Evolutionary conservation across 2,329 filamentous ascomycete genomes (phyloP).

Genomic region (Aureobasidium zeae): DNA sequence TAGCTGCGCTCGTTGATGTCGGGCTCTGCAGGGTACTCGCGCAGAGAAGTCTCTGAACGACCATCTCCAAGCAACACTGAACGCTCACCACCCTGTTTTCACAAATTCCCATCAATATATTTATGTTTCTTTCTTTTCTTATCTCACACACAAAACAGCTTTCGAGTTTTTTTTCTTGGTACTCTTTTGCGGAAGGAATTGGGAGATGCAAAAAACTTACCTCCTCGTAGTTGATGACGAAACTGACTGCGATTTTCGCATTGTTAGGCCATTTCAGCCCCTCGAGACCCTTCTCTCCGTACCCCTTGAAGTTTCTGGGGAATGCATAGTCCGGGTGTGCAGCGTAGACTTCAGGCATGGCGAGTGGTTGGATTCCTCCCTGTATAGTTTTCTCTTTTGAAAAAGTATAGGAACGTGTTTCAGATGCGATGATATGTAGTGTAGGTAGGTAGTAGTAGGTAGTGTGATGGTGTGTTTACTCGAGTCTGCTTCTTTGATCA

Average conservation of each 20-base stretch:
- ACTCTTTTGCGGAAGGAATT: too few relatives aligned
- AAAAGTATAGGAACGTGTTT: too few relatives aligned
- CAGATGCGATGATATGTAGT: too few relatives aligned
- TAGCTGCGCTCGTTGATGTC: slow-evolving; percentile 28
- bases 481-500: too few relatives aligned
- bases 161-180: too few relatives aligned
- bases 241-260: slow-evolving; percentile 38
- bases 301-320: slow-evolving; percentile 25
- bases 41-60: slow-evolving; percentile 31
- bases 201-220: slow-evolving; percentile 14
- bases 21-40: slow-evolving; percentile 26
- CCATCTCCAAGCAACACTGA: slow-evolving; percentile 33
- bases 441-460: too few relatives aligned
- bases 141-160: too few relatives aligned
- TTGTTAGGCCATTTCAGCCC: slow-evolving; percentile 35
- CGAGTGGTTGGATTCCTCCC: slow-evolving; percentile 25
- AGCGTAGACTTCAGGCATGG: slow-evolving; percentile 20
- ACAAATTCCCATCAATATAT: background rate
- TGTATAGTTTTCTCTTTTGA: too few relatives aligned
- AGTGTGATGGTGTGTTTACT: too few relatives aligned
- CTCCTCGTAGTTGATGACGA: slow-evolving; percentile 41
- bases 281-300: slow-evolving; percentile 21
- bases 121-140: background rate
- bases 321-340: slow-evolving; percentile 20
- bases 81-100: slow-evolving; percentile 30